Percentiles rank a stretch among this genome's conserved stretches.
phyloP scores from a whole-genome alignment of 305 asterid species.

The Rubia balearica region DNA sequence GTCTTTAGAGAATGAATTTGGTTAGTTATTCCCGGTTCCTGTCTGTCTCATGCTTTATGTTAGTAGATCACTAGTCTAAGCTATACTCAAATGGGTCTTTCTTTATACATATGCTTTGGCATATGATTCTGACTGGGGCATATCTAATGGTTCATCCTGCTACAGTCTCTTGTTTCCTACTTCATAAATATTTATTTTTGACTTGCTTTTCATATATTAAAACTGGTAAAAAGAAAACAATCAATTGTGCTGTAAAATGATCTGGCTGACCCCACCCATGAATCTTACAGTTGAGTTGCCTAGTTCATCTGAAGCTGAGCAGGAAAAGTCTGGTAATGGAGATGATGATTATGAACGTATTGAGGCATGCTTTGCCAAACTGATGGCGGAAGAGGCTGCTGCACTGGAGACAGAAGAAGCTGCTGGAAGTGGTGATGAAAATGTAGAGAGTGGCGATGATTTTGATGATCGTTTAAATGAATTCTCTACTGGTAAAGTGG shows the following conservation, averaged over 20 bases:
- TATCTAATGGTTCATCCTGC: background rate
- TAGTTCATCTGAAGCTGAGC: constrained; percentile 21
- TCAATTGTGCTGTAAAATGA: background rate
- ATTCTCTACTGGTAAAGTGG: constrained; percentile 26
- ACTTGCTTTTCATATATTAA: background rate
- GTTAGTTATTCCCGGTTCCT: background rate
- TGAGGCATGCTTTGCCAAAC: constrained; percentile 8
- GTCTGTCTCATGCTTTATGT: background rate
- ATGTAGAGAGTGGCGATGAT: constrained; percentile 28
- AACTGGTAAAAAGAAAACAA: background rate
- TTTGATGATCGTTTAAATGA: constrained; percentile 20
- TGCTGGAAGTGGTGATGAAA: constrained; percentile 50
- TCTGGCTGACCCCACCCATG: background rate
- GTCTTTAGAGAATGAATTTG: background rate
- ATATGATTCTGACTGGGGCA: background rate
- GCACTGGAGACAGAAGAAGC: constrained; percentile 76
- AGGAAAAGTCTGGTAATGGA: constrained; percentile 24
- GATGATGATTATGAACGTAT: constrained; percentile 63
- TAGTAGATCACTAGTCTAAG: background rate
- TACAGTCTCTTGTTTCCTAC: background rate
- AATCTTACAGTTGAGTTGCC: constrained; percentile 16
- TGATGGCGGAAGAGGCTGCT: constrained; percentile 84
- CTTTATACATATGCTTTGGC: background rate
- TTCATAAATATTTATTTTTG: background rate
- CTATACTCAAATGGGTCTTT: background rate